phyloP scores from a whole-genome alignment of 139 green algal genomes.

The Tetradesmus lagerheimii region DNA sequence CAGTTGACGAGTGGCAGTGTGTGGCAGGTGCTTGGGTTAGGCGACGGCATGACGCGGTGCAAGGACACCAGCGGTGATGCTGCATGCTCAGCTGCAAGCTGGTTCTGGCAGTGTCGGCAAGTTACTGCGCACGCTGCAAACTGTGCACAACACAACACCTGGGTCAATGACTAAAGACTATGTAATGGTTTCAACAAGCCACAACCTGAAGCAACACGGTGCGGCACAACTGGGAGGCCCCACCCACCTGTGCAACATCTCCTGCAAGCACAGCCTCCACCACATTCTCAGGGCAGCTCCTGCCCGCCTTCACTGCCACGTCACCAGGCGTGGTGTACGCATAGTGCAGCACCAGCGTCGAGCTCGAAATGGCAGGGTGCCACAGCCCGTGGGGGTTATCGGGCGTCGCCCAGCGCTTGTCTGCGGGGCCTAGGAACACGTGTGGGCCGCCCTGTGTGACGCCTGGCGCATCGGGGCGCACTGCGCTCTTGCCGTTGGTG shows the following conservation, averaged over 20 bases:
- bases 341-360: conserved; percentile 46
- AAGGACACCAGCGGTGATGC: neutral
- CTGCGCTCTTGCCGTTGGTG: conserved; percentile 71
- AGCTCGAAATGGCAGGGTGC: conserved; percentile 16
- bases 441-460: conserved; percentile 39
- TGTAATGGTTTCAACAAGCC: too few relatives aligned
- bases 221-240: too few relatives aligned
- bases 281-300: conserved; percentile 21
- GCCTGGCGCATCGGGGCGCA: conserved; percentile 50
- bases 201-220: too few relatives aligned
- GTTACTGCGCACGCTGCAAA: too few relatives aligned
- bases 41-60: neutral
- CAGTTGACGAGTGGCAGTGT: neutral
- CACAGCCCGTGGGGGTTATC: conserved; percentile 38
- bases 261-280: conserved; percentile 35
- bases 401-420: conserved; percentile 31
- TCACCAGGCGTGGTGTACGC: conserved; percentile 35
- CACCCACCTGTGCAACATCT: neutral
- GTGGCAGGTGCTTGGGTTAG: neutral
- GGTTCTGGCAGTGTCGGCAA: neutral
- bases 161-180: neutral
- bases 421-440: conserved; percentile 33
- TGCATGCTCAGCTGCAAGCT: too few relatives aligned
- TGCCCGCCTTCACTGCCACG: conserved; percentile 36
- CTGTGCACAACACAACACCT: neutral